phyloP scores from a whole-genome alignment of 108 stramenopile genomes.

The Nitzschia putrida region DNA sequence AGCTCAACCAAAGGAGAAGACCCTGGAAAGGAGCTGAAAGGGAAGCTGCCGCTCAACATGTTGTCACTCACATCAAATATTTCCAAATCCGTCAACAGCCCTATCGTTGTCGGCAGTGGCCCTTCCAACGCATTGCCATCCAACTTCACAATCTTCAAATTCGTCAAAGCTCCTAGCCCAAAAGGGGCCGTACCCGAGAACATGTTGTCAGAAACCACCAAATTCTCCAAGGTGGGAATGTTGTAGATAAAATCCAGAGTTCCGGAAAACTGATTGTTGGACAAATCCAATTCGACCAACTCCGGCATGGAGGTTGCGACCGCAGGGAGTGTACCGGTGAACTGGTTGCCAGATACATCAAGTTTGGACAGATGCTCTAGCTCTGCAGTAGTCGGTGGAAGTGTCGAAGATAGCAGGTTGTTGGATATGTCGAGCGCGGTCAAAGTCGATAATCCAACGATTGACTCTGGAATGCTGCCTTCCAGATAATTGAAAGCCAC shows the following conservation, averaged over 20 bases:
- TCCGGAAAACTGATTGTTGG: conserved; percentile 50
- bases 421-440: background rate
- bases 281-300: conserved; percentile 43
- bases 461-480: background rate
- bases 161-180: conserved; percentile 42
- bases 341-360: conserved; percentile 1
- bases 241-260: conserved; percentile 48
- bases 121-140: conserved; percentile 21
- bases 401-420: background rate
- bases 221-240: conserved; percentile 24
- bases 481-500: background rate
- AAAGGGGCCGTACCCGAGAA: conserved; percentile 56
- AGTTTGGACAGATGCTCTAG: background rate
- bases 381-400: background rate
- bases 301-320: conserved; percentile 20
- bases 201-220: conserved; percentile 51
- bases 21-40: background rate
- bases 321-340: conserved; percentile 2
- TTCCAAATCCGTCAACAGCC: conserved; percentile 1
- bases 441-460: background rate
- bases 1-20: background rate
- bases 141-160: conserved; percentile 1
- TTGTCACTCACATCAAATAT: conserved; percentile 2
- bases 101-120: conserved; percentile 4
- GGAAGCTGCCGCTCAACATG: conserved; percentile 1